A percentile compares a stretch with the other conserved stretches of the same genome.
Conservation (phyloP, 345 rosid genomes). For the Eucalyptus marginata region DNA sequence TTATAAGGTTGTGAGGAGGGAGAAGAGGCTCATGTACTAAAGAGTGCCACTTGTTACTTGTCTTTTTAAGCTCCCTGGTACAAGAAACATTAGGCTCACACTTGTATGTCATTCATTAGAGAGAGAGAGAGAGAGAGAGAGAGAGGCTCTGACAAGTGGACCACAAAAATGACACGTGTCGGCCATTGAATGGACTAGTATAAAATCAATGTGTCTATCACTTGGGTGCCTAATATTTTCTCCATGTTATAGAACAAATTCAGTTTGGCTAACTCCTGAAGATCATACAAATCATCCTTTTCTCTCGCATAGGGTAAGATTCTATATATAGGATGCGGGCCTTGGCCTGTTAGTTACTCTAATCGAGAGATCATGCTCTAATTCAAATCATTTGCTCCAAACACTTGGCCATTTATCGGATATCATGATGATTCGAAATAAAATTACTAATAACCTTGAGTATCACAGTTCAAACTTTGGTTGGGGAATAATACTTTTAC, state of each 20-base stretch:
- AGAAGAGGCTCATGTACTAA: not conserved
- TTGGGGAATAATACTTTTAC: not conserved
- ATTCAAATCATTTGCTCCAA: not conserved
- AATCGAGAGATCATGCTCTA: not conserved
- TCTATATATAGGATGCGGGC: not conserved
- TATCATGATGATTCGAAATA: not conserved
- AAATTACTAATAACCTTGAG: not conserved
- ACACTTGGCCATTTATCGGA: not conserved
- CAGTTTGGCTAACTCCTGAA: not conserved
- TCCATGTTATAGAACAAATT: not conserved
- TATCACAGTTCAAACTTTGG: not conserved
- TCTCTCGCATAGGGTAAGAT: not conserved
- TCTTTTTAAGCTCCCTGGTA: no score
- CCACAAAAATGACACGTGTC: accelerated
- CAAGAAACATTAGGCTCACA: no score
- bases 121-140: no score
- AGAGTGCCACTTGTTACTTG: not conserved
- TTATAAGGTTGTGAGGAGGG: not conserved
- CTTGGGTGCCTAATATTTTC: no score
- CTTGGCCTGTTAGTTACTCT: not conserved
- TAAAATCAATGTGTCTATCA: no score
- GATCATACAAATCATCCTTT: not conserved
- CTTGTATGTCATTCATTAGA: no score
- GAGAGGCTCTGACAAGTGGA: no score
- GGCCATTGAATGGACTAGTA: no score